A percentile compares a stretch with the other conserved stretches of the same genome.
Evolutionary conservation across 495 filamentous ascomycete genomes (phyloP).

Genomic region (Glarea lozoyensis): DNA sequence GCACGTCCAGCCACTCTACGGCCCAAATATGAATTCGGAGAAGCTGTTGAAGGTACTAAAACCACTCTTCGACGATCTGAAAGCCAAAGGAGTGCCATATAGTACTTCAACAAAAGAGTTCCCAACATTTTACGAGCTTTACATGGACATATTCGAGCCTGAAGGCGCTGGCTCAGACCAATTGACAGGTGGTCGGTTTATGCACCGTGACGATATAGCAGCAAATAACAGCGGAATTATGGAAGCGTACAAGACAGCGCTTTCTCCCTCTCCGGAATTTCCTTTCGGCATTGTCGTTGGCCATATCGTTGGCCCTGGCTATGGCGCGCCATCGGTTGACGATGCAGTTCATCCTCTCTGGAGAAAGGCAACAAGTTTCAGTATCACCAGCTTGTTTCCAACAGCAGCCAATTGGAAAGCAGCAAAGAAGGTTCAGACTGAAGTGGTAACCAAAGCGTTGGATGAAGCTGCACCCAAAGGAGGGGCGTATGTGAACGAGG

Average conservation of each 20-base stretch:
- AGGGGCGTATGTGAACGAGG: slow-evolving; percentile 2
- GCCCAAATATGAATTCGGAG: slow-evolving; percentile 34
- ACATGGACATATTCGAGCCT: slow-evolving; percentile 36
- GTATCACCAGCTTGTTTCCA: background rate
- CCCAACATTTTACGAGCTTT: slow-evolving; percentile 36
- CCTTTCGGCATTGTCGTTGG: slow-evolving; percentile 34
- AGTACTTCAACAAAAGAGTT: slow-evolving; percentile 25
- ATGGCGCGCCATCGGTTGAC: slow-evolving; percentile 23
- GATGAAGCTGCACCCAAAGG: background rate
- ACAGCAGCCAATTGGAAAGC: background rate
- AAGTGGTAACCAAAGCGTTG: background rate
- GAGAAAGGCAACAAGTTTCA: slow-evolving; percentile 1
- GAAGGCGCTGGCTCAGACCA: slow-evolving; percentile 34
- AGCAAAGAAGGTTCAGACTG: background rate
- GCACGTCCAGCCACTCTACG: slow-evolving; percentile 27
- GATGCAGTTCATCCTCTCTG: slow-evolving; percentile 13
- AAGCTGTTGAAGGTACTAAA: slow-evolving; percentile 33
- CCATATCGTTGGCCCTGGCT: slow-evolving; percentile 40
- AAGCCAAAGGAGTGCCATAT: slow-evolving; percentile 27
- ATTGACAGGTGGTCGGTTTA: slow-evolving; percentile 37
- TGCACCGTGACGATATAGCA: slow-evolving; percentile 31
- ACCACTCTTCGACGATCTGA: slow-evolving; percentile 36
- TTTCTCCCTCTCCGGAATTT: slow-evolving; percentile 18
- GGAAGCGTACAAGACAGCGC: slow-evolving; percentile 31
- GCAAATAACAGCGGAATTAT: slow-evolving; percentile 32